phyloP scores from a whole-genome alignment of 2,329 filamentous ascomycete species.

The Aspergillus spinulosporus region DNA sequence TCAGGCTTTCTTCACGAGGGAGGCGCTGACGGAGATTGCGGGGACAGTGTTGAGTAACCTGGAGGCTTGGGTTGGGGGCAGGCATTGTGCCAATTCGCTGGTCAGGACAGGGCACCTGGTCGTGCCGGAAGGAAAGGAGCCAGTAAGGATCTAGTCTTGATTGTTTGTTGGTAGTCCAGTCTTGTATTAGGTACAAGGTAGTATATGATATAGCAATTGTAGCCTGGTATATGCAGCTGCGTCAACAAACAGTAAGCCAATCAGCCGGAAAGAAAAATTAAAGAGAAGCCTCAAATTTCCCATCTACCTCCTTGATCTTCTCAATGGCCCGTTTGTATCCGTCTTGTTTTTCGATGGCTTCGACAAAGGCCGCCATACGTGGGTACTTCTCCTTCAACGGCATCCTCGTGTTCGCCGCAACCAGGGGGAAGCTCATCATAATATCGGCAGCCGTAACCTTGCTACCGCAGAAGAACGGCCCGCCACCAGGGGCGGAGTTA shows the following conservation, averaged over 20 bases:
- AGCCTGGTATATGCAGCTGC: constrained; percentile 4
- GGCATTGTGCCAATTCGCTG: constrained; percentile 33
- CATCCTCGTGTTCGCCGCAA: constrained; percentile 37
- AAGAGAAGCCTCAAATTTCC: constrained; percentile 34
- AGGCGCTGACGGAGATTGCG: constrained; percentile 65
- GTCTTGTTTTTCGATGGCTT: constrained; percentile 37
- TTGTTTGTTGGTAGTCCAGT: not conserved
- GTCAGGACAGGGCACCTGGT: constrained; percentile 33
- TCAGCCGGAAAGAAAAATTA: constrained; percentile 12
- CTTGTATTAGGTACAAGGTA: not conserved
- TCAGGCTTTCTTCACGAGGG: constrained; percentile 68
- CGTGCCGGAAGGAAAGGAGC: constrained; percentile 26
- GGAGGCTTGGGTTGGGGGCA: constrained; percentile 31
- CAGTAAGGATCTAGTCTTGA: constrained; percentile 29
- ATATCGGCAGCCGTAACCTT: constrained; percentile 50
- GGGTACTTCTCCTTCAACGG: constrained; percentile 42
- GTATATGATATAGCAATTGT: not conserved
- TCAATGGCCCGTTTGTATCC: constrained; percentile 43
- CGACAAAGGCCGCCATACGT: constrained; percentile 37
- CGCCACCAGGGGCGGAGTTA: constrained; percentile 41
- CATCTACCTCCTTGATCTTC: constrained; percentile 46
- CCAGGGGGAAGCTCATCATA: constrained; percentile 49
- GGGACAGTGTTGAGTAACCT: constrained; percentile 61
- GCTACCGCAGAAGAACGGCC: constrained; percentile 45
- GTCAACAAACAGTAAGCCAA: not conserved